Evolutionary conservation across 1,284 basidiomycete species (phyloP).

Genomic region (Tilletia indica): DNA sequence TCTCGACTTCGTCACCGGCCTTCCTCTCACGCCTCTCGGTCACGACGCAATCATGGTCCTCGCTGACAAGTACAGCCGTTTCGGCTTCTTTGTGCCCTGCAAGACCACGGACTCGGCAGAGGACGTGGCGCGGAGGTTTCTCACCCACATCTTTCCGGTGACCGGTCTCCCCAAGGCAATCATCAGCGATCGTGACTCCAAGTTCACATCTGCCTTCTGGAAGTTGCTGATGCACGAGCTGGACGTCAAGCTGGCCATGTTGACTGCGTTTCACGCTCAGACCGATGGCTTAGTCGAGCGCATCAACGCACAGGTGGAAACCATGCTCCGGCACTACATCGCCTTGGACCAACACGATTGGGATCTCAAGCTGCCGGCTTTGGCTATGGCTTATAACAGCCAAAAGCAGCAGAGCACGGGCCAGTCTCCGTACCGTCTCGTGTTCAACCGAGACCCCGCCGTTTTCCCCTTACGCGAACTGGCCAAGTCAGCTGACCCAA

Average conservation of each 20-base stretch:
- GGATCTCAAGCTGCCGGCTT: slow-evolving; percentile 7
- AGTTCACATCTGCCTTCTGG: not conserved
- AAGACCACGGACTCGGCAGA: not conserved
- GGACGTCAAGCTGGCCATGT: slow-evolving; percentile 42
- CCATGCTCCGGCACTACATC: slow-evolving; percentile 39
- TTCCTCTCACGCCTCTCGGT: not conserved
- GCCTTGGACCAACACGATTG: slow-evolving; percentile 28
- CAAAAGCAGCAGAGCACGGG: not conserved
- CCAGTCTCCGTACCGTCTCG: slow-evolving; percentile 20
- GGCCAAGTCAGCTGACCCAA: no score
- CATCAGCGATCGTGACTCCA: not conserved
- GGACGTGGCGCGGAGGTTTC: not conserved
- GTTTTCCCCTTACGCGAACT: no score
- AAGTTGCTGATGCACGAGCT: not conserved
- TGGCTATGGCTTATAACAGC: slow-evolving; percentile 13
- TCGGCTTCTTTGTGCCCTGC: slow-evolving; percentile 21
- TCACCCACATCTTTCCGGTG: not conserved
- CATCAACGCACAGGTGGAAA: slow-evolving; percentile 58
- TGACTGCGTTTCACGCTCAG: slow-evolving; percentile 39
- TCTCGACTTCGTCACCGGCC: not conserved
- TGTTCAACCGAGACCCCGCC: slow-evolving; percentile 39
- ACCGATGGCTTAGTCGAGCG: slow-evolving; percentile 59
- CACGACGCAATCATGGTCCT: slow-evolving; percentile 24
- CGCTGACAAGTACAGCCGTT: slow-evolving; percentile 20
- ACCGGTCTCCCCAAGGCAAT: not conserved